A percentile compares a stretch with the other conserved stretches of the same genome.
Evolutionary conservation across 805 yeast genomes (phyloP).

Genomic region (Hanseniaspora singularis): DNA sequence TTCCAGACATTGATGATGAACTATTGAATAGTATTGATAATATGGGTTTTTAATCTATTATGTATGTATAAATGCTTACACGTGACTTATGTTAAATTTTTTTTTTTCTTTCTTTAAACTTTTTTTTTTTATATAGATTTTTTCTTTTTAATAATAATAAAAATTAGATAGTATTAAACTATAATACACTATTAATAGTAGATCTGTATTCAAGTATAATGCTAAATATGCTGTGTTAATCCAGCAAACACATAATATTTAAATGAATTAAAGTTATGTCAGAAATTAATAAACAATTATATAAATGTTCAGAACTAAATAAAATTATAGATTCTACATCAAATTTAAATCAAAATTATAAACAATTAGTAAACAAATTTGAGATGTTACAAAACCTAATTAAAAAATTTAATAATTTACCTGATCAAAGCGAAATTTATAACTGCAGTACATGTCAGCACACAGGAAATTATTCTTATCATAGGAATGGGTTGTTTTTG

Average conservation of each 20-base stretch:
- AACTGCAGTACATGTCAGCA: constrained; percentile 12
- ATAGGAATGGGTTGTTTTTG: constrained; percentile 31
- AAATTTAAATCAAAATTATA: constrained; percentile 2
- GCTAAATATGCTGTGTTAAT: too few species aligned
- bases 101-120: too few species aligned
- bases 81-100: too few species aligned
- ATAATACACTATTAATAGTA: too few species aligned
- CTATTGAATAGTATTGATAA: constrained; percentile 32
- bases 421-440: constrained; percentile 3
- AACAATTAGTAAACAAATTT: constrained; percentile 12
- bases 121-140: too few species aligned
- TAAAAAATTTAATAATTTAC: constrained; percentile 8
- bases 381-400: constrained; percentile 14
- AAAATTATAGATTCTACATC: neutral
- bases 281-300: neutral
- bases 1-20: constrained; percentile 27
- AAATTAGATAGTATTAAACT: too few species aligned
- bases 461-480: constrained; percentile 6
- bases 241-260: too few species aligned
- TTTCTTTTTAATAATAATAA: too few species aligned
- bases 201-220: too few species aligned
- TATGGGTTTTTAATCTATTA: constrained; percentile 26
- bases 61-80: neutral
- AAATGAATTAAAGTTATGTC: too few species aligned
- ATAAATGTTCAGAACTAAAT: constrained; percentile 10